These are phyloP conservation scores for Penicillium palitans DNA, from an alignment of 2,329 filamentous ascomycete species.

Conservation along the genomic window DNA sequence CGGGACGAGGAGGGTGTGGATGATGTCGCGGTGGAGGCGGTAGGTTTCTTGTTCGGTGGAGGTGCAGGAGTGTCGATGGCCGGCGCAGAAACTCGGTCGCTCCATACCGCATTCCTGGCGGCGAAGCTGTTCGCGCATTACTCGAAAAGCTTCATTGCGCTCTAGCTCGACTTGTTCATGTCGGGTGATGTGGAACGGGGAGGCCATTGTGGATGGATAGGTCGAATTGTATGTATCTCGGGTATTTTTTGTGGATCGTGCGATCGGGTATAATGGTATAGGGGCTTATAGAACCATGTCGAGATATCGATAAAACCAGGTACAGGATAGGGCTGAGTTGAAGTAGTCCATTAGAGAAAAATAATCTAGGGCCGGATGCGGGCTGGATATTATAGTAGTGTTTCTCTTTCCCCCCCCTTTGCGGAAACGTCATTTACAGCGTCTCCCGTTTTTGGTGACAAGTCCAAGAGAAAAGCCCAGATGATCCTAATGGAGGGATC, in stretches of 20 bases:
- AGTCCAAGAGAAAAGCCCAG: slow-evolving; percentile 19
- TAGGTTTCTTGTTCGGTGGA: slow-evolving; percentile 36
- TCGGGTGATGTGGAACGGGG: slow-evolving; percentile 38
- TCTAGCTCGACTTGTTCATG: slow-evolving; percentile 34
- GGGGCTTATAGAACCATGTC: slow-evolving; percentile 19
- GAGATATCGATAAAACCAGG: background rate
- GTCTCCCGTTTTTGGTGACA: slow-evolving; percentile 10
- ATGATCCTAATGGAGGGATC: slow-evolving; percentile 23
- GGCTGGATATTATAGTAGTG: slow-evolving; percentile 18
- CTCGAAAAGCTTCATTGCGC: slow-evolving; percentile 37
- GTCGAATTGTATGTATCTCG: background rate
- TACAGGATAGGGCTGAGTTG: background rate
- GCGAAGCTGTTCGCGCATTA: slow-evolving; percentile 36
- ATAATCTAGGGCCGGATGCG: slow-evolving; percentile 20
- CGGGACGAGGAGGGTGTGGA: slow-evolving; percentile 60
- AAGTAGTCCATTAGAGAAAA: slow-evolving; percentile 8
- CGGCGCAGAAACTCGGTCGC: slow-evolving; percentile 40
- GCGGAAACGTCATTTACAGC: slow-evolving; percentile 27
- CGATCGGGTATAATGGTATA: background rate
- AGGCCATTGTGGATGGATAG: slow-evolving; percentile 19
- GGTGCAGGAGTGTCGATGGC: slow-evolving; percentile 36
- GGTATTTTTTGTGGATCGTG: background rate
- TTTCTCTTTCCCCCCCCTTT: slow-evolving; percentile 18
- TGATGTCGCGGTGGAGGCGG: slow-evolving; percentile 58
- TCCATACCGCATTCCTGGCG: slow-evolving; percentile 39